These are phyloP conservation scores for Talaromyces ruber DNA, from an alignment of 495 filamentous ascomycete species.

Conservation along the genomic window DNA sequence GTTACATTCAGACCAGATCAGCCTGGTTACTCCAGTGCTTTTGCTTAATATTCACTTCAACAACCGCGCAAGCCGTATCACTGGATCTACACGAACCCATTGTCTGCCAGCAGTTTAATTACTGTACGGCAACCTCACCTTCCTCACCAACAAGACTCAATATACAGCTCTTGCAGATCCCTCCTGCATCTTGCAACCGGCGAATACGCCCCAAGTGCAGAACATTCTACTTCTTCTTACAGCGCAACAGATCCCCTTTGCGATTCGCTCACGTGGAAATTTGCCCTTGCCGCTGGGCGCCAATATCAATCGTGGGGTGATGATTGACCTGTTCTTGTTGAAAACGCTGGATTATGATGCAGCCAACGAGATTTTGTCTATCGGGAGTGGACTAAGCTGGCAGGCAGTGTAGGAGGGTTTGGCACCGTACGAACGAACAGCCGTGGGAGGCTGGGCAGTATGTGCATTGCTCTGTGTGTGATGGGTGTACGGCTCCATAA, in stretches of 20 bases:
- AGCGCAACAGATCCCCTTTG: neutral
- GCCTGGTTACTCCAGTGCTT: neutral
- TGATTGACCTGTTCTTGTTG: neutral
- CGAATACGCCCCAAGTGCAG: no score
- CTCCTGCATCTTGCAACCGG: no score
- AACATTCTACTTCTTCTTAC: no score
- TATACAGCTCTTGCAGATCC: neutral
- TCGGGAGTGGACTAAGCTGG: constrained; percentile 42
- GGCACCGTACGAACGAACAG: constrained; percentile 26
- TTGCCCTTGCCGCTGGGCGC: neutral
- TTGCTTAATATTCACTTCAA: neutral
- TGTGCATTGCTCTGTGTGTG: constrained; percentile 2
- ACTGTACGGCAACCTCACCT: neutral
- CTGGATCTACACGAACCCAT: neutral
- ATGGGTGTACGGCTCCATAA: neutral
- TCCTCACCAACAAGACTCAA: neutral
- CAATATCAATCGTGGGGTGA: constrained; percentile 1
- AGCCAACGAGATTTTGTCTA: constrained; percentile 13
- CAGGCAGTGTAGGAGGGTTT: constrained; percentile 39
- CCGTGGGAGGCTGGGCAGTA: constrained; percentile 41
- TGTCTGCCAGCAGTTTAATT: neutral
- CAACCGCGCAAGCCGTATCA: neutral
- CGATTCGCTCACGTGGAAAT: constrained; percentile 9
- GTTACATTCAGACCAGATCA: neutral
- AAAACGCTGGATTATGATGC: constrained; percentile 6